A percentile compares a stretch with the other conserved stretches of the same genome.
phyloP scores from a whole-genome alignment of 768 basidiomycete species.

The Boletus barrowsii region DNA sequence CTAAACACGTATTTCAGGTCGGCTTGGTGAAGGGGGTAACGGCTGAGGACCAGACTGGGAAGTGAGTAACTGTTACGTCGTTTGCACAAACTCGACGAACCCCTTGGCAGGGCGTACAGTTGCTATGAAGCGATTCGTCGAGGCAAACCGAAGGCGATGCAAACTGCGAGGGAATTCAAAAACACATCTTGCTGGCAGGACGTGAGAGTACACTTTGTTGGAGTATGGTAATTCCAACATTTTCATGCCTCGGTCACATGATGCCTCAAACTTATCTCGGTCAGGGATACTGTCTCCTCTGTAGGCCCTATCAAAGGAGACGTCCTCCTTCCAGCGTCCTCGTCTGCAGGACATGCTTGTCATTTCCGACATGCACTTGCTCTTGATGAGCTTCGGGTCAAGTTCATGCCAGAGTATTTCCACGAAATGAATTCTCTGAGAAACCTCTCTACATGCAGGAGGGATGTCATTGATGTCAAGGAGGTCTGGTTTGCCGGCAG shows the following conservation, averaged over 20 bases:
- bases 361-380: slow-evolving; percentile 16
- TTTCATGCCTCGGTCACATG: no score
- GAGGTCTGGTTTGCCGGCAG: slow-evolving; percentile 68
- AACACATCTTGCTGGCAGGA: slow-evolving; percentile 30
- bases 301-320: slow-evolving; percentile 4
- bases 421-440: slow-evolving; percentile 23
- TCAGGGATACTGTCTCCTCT: slow-evolving; percentile 15
- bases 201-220: slow-evolving; percentile 1
- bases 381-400: slow-evolving; percentile 24
- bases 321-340: neutral
- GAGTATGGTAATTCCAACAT: neutral
- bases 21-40: slow-evolving; percentile 3
- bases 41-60: slow-evolving; percentile 10
- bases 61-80: slow-evolving; percentile 9
- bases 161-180: slow-evolving; percentile 34
- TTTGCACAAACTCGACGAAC: neutral
- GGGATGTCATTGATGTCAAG: slow-evolving; percentile 30
- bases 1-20: neutral
- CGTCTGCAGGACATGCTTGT: slow-evolving; percentile 1
- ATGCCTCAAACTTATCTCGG: neutral
- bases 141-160: slow-evolving; percentile 9
- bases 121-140: slow-evolving; percentile 9
- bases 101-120: slow-evolving; percentile 3
- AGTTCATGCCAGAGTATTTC: slow-evolving; percentile 48
- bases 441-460: neutral